A percentile compares a stretch with the other conserved stretches of the same genome.
Evolutionary conservation across 768 basidiomycete genomes (phyloP).

Genomic region (Naganishia onofrii): DNA sequence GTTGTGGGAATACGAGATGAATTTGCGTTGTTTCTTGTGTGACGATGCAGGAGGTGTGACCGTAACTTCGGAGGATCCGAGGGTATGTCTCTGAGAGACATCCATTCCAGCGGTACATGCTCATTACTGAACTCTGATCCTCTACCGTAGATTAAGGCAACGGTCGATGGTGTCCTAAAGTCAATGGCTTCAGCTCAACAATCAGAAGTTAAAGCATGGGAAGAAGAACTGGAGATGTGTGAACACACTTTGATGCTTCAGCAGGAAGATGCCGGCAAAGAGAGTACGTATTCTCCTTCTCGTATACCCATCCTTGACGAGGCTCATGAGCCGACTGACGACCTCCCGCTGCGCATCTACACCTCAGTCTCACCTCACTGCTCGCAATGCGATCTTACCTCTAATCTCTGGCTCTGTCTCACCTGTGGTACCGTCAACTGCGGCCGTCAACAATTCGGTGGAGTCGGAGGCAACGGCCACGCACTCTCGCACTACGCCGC

Average conservation of each 20-base stretch:
- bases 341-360: not conserved
- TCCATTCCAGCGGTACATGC: not conserved
- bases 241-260: constrained; percentile 68
- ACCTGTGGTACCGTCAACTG: constrained; percentile 87
- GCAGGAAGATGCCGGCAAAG: constrained; percentile 53
- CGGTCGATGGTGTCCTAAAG: constrained; percentile 69
- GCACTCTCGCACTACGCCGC: constrained; percentile 73
- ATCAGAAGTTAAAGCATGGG: constrained; percentile 95
- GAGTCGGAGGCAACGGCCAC: constrained; percentile 81
- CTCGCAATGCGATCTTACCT: constrained; percentile 73
- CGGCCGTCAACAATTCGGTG: constrained; percentile 79
- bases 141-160: constrained; percentile 56
- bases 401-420: constrained; percentile 93
- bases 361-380: constrained; percentile 73
- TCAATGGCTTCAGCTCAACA: constrained; percentile 85
- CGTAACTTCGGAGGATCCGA: constrained; percentile 38
- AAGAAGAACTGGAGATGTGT: constrained; percentile 85
- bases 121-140: too few species aligned
- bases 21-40: constrained; percentile 74
- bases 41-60: constrained; percentile 37
- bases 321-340: too few species aligned
- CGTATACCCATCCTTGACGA: not conserved
- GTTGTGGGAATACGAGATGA: constrained; percentile 68
- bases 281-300: constrained; percentile 1
- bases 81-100: constrained; percentile 27